A percentile compares a stretch with the other conserved stretches of the same genome.
phyloP scores from a whole-genome alignment of 169 alveolate species.

The Amoebophrya sp. region DNA sequence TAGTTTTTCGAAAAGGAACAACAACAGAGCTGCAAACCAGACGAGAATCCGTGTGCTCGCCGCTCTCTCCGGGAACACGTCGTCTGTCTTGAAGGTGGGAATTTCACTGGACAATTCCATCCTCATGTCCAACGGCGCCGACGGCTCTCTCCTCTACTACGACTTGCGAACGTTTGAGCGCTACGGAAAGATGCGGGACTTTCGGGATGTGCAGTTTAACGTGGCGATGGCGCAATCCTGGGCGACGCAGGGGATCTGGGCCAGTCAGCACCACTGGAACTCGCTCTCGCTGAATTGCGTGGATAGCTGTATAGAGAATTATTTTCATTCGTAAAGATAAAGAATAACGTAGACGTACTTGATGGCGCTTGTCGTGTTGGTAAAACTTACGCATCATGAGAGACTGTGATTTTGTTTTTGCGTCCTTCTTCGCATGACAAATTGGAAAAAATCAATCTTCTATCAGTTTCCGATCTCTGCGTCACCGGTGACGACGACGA shows the following conservation, averaged over 20 bases:
- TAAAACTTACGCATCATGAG: no score
- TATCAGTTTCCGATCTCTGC: no score
- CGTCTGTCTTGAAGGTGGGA: neutral
- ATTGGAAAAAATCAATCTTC: no score
- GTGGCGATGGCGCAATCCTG: neutral
- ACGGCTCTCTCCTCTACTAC: neutral
- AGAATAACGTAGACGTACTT: no score
- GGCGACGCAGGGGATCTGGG: constrained; percentile 10
- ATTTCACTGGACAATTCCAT: neutral
- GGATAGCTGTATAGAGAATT: no score
- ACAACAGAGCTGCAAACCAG: no score
- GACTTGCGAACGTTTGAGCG: neutral
- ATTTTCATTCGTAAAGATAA: no score
- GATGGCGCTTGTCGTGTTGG: no score
- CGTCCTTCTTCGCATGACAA: no score
- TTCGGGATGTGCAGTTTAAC: neutral
- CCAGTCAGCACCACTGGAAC: neutral
- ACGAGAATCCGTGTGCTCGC: no score
- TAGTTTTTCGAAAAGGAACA: no score
- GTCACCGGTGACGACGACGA: neutral
- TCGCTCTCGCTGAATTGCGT: neutral
- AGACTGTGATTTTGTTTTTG: no score
- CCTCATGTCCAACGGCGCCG: neutral
- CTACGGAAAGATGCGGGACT: neutral
- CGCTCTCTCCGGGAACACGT: neutral